Evolutionary conservation across 768 basidiomycete genomes (phyloP), one percentile per base, ranked within the genome.

Genomic region (Suillus paluster): DNA sequence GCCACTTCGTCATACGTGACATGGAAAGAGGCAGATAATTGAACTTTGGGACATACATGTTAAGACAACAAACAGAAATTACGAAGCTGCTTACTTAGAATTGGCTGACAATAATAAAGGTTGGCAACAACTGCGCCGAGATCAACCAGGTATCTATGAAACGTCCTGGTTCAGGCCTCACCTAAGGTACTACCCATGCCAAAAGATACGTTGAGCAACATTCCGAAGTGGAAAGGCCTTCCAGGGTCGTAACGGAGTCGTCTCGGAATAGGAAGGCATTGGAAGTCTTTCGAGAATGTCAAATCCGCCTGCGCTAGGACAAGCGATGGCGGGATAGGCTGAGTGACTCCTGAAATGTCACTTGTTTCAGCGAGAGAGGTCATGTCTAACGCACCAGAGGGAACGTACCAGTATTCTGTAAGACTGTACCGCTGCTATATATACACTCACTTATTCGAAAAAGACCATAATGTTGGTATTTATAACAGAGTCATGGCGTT

Each of bases 41-140:
- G 64, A 21, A 73, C 72, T 61, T 41, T 25, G 19, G 27, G 27
- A 14, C 3, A 46, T 25, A 33, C 17, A 15, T 4, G 27, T 39
- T 71, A 41, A 23, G 53, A 25, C 3, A 41, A 52, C 2, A 12
- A 2, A 27, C 64, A 8, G 63, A 60, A 33, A 12, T 61, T n/a
- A 2, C 27, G 39, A 25, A 46, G 23, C 33, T 2, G 66, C 81
- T 68, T 68, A 86, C 91, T 90, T 11, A 94, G 77, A 62, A 94
- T 75, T 9, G 92, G 92, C 74, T 92, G 91, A 64, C 87, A 90
- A 63, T 94, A 95, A 70, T 93, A 94, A 54, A 95, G 75, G 70
- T 94, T 94, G 30, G 86, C 83, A 33, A 86, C 86, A 50, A 66
- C 75, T 75, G 49, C 10, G 39, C 33, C 58, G n/a, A 42, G 11